Base-by-base conservation (phyloP, 108 stramenopile species). In the Stephanodiscus minutulus region DNA sequence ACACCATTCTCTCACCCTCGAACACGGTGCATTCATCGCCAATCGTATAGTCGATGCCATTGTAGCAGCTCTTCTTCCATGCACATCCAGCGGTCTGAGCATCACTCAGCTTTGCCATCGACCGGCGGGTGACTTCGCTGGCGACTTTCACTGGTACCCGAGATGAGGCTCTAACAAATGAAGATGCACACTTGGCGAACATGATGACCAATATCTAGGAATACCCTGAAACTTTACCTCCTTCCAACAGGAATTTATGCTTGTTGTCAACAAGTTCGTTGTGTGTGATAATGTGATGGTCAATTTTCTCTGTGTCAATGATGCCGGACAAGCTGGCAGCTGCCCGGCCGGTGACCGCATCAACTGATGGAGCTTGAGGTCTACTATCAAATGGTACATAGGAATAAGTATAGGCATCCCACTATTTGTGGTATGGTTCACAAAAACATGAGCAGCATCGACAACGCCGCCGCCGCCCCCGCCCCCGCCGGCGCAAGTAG, bases 41-140 rank as follows among this genome's bases (percentile, higher is more conserved):
- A 59, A 90, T 90, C 12, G 80, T 79, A 48, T 83, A 90, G 66
- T 90, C 86, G 29, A 88, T 90, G 35, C 85, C 83, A 56, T 77
- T 83, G 82, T 88, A 88, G 44, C 89, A 88, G 13, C 84, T 85
- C 68, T 90, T 90, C 48, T 79, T 59, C 80, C 87, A 87, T 21
- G 88, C 86, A 24, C 80, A 55, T 0, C 52, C 36, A 15, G 80
- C 80, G 41, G 56, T 59, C 1, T 68, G 61, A 22, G 68, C 68
- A 29, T 81, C 80, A 8, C 80, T 72, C 4, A 81, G 68, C 55
- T 59, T 74, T 37, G 72, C 77, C 43, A 78, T 74, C 57, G 61
- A 41, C 54, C 68, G 58, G 7, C 59, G 49, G 35, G 54, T 25
- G 22, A 64, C 58, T 61, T 60, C 60, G 47, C 44, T 48, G 43